phyloP scores from a whole-genome alignment of 805 yeast species.

The Candida endomychidarum region DNA sequence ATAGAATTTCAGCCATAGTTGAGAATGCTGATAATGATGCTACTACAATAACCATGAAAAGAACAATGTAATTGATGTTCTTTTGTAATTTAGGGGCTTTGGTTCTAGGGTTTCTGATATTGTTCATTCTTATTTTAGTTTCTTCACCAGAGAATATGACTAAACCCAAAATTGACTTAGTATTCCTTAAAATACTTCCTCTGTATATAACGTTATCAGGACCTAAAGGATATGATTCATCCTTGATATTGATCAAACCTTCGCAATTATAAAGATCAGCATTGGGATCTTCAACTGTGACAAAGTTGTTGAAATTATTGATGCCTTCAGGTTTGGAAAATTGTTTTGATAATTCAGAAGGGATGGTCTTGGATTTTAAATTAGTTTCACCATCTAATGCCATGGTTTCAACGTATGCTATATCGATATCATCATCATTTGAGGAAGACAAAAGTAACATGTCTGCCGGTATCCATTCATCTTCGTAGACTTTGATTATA shows the following conservation, averaged over 20 bases:
- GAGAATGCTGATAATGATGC: constrained; percentile 72
- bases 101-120: constrained; percentile 81
- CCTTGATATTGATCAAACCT: constrained; percentile 58
- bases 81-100: constrained; percentile 92
- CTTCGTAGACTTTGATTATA: constrained; percentile 64
- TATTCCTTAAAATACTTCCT: constrained; percentile 87
- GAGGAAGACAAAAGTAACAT: constrained; percentile 65
- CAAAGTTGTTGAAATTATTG: constrained; percentile 47
- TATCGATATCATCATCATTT: constrained; percentile 56
- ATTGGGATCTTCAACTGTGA: constrained; percentile 89
- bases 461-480: constrained; percentile 97
- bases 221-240: constrained; percentile 56
- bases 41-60: constrained; percentile 86
- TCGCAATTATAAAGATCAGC: constrained; percentile 88
- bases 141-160: constrained; percentile 95
- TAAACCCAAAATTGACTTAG: constrained; percentile 69
- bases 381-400: constrained; percentile 98
- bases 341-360: constrained; percentile 55
- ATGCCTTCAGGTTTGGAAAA: constrained; percentile 53
- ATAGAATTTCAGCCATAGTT: constrained; percentile 71
- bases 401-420: constrained; percentile 87
- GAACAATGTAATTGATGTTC: constrained; percentile 77
- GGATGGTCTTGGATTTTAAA: constrained; percentile 72
- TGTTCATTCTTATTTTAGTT: constrained; percentile 93
- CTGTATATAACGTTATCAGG: constrained; percentile 85